Evolutionary conservation across 73 alveolate species (phyloP).

Genomic region (Paramecium bursaria): DNA sequence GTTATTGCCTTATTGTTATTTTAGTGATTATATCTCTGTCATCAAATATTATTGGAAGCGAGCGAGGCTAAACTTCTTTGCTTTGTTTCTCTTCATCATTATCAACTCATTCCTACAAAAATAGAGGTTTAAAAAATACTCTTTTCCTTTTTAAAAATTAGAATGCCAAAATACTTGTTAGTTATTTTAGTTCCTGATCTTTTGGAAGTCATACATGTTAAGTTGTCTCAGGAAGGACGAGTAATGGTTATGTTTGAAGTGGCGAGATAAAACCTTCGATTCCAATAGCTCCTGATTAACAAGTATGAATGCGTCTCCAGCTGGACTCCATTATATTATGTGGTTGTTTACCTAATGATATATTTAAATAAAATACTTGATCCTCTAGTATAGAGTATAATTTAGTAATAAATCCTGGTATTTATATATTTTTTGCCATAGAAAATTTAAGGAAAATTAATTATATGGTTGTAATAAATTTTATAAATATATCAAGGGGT

Average conservation of each 20-base stretch:
- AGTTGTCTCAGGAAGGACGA: slow-evolving; percentile 77
- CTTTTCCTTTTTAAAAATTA: slow-evolving; percentile 54
- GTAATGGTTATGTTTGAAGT: slow-evolving; percentile 73
- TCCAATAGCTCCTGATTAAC: slow-evolving; percentile 17
- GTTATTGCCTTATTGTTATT: neutral
- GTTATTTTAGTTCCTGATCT: slow-evolving; percentile 67
- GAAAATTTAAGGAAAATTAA: slow-evolving; percentile 31
- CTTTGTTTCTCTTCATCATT: neutral
- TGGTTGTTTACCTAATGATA: neutral
- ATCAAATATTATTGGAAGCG: slow-evolving; percentile 1
- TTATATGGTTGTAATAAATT: no score
- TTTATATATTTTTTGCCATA: slow-evolving; percentile 21
- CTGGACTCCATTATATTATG: slow-evolving; percentile 35
- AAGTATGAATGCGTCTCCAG: slow-evolving; percentile 59
- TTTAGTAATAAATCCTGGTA: slow-evolving; percentile 21
- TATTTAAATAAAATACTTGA: neutral
- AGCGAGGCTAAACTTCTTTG: neutral
- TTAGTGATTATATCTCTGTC: slow-evolving; percentile 13
- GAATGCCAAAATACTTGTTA: slow-evolving; percentile 25
- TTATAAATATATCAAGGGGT: no score
- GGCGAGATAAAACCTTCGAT: slow-evolving; percentile 60
- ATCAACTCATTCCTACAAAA: neutral
- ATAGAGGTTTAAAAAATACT: neutral
- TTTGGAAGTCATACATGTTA: slow-evolving; percentile 75
- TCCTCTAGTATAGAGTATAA: slow-evolving; percentile 5